Conservation (phyloP, 2,329 filamentous ascomycete genomes). For the Knoxdaviesia capensis region DNA sequence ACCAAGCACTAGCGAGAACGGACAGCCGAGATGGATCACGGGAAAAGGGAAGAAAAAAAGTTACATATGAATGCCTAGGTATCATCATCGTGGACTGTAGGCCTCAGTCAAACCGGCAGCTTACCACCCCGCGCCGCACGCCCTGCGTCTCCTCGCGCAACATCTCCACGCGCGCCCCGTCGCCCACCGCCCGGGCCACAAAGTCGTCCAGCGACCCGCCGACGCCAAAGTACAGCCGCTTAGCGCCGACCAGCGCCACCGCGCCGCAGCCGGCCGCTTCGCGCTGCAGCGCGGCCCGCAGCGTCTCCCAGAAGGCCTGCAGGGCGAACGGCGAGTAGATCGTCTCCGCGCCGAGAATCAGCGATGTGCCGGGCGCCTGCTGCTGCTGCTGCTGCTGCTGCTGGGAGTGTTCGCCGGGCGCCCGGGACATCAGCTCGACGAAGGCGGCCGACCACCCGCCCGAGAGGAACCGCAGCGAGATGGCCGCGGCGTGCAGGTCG, state of each 20-base stretch:
- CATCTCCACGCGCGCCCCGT: conserved; percentile 26
- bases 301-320: conserved; percentile 44
- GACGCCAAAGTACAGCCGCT: conserved; percentile 68
- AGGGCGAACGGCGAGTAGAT: conserved; percentile 64
- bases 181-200: conserved; percentile 25
- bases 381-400: background rate
- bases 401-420: conserved; percentile 1
- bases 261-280: conserved; percentile 19
- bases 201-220: conserved; percentile 68
- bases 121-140: conserved; percentile 39
- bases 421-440: conserved; percentile 31
- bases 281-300: conserved; percentile 35
- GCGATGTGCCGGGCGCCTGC: conserved; percentile 10
- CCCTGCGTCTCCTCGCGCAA: conserved; percentile 39
- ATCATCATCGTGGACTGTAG: background rate
- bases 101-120: conserved; percentile 17
- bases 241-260: conserved; percentile 51
- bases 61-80: background rate
- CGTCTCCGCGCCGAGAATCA: conserved; percentile 59
- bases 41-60: no score
- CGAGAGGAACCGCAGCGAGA: conserved; percentile 47
- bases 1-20: no score
- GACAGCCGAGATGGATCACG: no score
- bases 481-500: conserved; percentile 25
- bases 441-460: conserved; percentile 55